Conservation (phyloP, 2,329 filamentous ascomycete genomes). For the Fusarium torulosum region DNA sequence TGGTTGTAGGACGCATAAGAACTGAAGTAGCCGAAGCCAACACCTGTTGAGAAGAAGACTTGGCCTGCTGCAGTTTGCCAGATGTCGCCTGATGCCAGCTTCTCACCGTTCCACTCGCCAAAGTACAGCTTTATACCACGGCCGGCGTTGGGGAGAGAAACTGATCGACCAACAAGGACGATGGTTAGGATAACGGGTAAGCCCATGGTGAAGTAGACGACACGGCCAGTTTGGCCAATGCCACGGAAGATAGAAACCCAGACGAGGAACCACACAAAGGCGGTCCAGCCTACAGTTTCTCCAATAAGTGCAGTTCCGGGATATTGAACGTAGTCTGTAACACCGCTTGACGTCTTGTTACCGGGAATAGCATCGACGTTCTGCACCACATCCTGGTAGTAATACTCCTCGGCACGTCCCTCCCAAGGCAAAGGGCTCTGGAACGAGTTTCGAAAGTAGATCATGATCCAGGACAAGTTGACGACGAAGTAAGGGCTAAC, state of each 20-base stretch:
- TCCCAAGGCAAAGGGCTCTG: conserved; percentile 67
- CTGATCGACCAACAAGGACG: conserved; percentile 65
- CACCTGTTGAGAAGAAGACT: conserved; percentile 70
- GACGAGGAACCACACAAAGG: conserved; percentile 70
- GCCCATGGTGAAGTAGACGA: conserved; percentile 73
- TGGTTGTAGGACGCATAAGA: conserved; percentile 70
- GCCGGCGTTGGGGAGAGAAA: conserved; percentile 66
- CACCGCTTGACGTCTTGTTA: conserved; percentile 54
- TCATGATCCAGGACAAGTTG: conserved; percentile 70
- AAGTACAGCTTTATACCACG: conserved; percentile 64
- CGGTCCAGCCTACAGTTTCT: conserved; percentile 69
- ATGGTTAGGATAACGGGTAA: conserved; percentile 68
- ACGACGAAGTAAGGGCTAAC: conserved; percentile 70
- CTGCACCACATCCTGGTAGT: conserved; percentile 61
- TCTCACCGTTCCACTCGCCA: conserved; percentile 61
- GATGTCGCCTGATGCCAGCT: conserved; percentile 63
- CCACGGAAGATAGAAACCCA: conserved; percentile 71
- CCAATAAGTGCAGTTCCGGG: conserved; percentile 61
- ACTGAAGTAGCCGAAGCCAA: conserved; percentile 70
- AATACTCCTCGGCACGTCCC: conserved; percentile 64
- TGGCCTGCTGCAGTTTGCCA: conserved; percentile 73
- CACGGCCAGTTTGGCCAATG: conserved; percentile 68
- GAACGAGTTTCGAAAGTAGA: conserved; percentile 69
- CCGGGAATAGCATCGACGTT: conserved; percentile 60
- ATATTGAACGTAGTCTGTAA: conserved; percentile 61